A percentile compares a stretch with the other conserved stretches of the same genome.
Evolutionary conservation across 1,284 basidiomycete genomes (phyloP).

Genomic region (Moesziomyces parantarcticus): DNA sequence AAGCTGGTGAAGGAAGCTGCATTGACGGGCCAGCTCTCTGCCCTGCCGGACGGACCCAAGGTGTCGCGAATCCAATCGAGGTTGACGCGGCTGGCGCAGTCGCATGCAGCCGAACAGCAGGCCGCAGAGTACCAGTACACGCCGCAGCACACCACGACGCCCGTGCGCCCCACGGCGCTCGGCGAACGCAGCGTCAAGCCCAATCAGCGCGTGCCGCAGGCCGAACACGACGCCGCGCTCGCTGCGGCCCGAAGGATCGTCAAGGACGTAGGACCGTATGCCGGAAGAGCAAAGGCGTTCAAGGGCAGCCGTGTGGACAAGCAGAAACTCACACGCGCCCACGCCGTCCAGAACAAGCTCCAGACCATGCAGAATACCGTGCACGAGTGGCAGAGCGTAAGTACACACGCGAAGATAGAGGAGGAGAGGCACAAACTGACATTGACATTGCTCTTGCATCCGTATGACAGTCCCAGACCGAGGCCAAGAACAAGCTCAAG

Average conservation of each 20-base stretch:
- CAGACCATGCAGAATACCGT: slow-evolving; percentile 39
- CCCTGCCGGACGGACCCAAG: slow-evolving; percentile 34
- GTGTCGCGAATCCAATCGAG: slow-evolving; percentile 12
- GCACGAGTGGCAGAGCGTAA: slow-evolving; percentile 48
- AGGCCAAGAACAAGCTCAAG: slow-evolving; percentile 41
- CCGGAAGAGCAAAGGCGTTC: slow-evolving; percentile 51
- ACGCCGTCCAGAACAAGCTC: slow-evolving; percentile 28
- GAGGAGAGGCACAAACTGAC: neutral
- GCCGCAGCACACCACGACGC: neutral
- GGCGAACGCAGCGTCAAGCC: slow-evolving; percentile 18
- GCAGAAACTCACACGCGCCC: slow-evolving; percentile 15
- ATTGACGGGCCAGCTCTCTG: slow-evolving; percentile 11
- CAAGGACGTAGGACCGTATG: slow-evolving; percentile 45
- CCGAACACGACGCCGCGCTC: slow-evolving; percentile 26
- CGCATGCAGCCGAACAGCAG: slow-evolving; percentile 27
- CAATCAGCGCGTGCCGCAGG: slow-evolving; percentile 3
- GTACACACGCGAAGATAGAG: neutral
- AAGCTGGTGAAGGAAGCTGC: slow-evolving; percentile 42
- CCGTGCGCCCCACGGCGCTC: neutral
- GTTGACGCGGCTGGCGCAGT: slow-evolving; percentile 19
- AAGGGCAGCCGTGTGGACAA: slow-evolving; percentile 53
- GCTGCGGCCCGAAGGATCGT: slow-evolving; percentile 21
- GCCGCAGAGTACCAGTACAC: slow-evolving; percentile 25
- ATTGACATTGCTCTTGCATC: neutral
- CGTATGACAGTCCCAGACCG: slow-evolving; percentile 6